Conservation (phyloP, 495 filamentous ascomycete species). For the Podospora pseudoanserina region DNA sequence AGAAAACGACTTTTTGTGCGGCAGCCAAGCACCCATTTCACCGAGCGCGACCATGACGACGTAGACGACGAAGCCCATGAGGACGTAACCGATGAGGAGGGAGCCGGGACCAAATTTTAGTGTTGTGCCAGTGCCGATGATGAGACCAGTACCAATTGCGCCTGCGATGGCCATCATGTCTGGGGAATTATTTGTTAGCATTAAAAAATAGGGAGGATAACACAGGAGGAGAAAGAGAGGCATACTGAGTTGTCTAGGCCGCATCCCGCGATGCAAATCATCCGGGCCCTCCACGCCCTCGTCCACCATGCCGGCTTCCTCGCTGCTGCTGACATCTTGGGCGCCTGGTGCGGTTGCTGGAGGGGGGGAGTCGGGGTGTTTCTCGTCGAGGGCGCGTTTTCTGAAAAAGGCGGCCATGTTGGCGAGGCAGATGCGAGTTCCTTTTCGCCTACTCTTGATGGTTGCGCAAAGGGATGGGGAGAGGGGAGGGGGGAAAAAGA, state of each 20-base stretch:
- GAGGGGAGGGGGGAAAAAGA: background rate
- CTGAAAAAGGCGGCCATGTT: slow-evolving; percentile 26
- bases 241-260: slow-evolving; percentile 36
- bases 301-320: slow-evolving; percentile 21
- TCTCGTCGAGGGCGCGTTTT: slow-evolving; percentile 24
- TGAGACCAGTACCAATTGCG: slow-evolving; percentile 64
- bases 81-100: slow-evolving; percentile 60
- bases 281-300: slow-evolving; percentile 23
- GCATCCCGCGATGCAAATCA: slow-evolving; percentile 38
- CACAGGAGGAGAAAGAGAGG: background rate
- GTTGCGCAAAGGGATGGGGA: background rate
- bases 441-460: background rate
- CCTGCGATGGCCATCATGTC: slow-evolving; percentile 77
- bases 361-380: slow-evolving; percentile 17
- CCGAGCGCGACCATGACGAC: slow-evolving; percentile 48
- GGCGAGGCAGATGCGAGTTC: background rate
- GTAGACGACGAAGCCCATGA: slow-evolving; percentile 50
- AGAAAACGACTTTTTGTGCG: slow-evolving; percentile 54
- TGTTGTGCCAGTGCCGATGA: slow-evolving; percentile 29
- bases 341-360: background rate
- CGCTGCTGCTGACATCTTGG: slow-evolving; percentile 17
- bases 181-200: slow-evolving; percentile 7
- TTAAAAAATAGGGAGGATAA: background rate
- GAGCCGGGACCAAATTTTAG: slow-evolving; percentile 54
- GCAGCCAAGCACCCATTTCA: slow-evolving; percentile 67